Evolutionary conservation across 306 rosid species (phyloP).

Genomic region (Glycine tomentella): DNA sequence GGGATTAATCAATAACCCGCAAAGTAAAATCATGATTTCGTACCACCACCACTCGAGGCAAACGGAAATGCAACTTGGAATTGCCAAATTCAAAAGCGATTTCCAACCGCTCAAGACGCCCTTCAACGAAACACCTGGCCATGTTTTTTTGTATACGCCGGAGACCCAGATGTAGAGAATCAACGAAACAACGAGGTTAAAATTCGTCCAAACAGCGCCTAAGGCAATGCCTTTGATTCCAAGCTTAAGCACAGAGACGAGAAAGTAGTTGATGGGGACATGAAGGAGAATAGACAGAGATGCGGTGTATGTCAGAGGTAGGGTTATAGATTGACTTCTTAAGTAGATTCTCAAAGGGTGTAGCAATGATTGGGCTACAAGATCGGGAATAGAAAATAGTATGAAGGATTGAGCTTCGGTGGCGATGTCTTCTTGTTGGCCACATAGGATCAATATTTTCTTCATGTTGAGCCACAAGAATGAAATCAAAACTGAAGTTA

Average conservation of each 20-base stretch:
- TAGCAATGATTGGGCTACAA: conserved; percentile 71
- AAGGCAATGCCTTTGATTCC: conserved; percentile 83
- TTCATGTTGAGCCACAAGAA: conserved; percentile 77
- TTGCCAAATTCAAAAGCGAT: conserved; percentile 60
- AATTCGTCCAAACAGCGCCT: conserved; percentile 81
- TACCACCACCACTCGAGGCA: conserved; percentile 99
- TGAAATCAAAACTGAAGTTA: conserved; percentile 66
- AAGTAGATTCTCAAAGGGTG: conserved; percentile 81
- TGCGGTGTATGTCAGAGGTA: conserved; percentile 66
- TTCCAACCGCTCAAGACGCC: conserved; percentile 62
- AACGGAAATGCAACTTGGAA: conserved; percentile 92
- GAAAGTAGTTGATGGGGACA: conserved; percentile 79
- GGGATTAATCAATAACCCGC: conserved; percentile 82
- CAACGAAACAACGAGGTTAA: conserved; percentile 70
- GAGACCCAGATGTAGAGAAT: conserved; percentile 64
- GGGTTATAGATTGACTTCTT: too few species aligned
- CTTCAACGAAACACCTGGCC: conserved; percentile 66
- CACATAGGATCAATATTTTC: conserved; percentile 62
- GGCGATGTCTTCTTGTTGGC: conserved; percentile 73
- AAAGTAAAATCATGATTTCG: conserved; percentile 90
- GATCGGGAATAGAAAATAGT: conserved; percentile 80
- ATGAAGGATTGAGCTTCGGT: conserved; percentile 71
- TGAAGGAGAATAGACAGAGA: conserved; percentile 68
- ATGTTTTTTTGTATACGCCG: conserved; percentile 67
- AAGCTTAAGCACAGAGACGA: conserved; percentile 61